These are phyloP conservation scores for Fusarium sp. DNA, from an alignment of 2,329 filamentous ascomycete species.

Conservation along the genomic window DNA sequence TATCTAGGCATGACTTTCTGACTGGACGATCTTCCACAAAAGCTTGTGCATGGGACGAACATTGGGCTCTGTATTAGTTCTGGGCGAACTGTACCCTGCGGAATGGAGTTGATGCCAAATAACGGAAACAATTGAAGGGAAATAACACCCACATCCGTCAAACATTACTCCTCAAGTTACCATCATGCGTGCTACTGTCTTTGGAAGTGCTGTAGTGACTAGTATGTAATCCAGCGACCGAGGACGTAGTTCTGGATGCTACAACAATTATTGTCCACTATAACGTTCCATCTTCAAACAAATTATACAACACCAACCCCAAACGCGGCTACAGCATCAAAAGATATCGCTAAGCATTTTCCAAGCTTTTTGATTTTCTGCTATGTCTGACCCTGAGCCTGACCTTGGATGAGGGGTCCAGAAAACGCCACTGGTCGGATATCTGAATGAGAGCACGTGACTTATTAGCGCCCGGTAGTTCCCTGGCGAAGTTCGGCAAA, in stretches of 20 bases:
- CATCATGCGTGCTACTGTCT: slow-evolving; percentile 4
- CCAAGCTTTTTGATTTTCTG: slow-evolving; percentile 3
- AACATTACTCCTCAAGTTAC: slow-evolving; percentile 3
- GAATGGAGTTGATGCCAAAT: slow-evolving; percentile 51
- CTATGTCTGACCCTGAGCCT: not conserved
- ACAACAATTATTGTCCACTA: not conserved
- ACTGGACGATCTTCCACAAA: slow-evolving; percentile 45
- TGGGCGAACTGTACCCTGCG: slow-evolving; percentile 43
- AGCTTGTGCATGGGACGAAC: slow-evolving; percentile 49
- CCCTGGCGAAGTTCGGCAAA: slow-evolving; percentile 62
- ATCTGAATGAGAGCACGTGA: slow-evolving; percentile 54
- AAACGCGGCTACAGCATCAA: not conserved
- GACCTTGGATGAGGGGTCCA: slow-evolving; percentile 46
- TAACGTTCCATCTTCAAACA: not conserved
- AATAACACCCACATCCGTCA: slow-evolving; percentile 41
- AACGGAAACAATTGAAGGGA: slow-evolving; percentile 50
- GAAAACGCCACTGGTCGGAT: slow-evolving; percentile 36
- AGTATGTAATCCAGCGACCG: not conserved
- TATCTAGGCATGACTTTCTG: slow-evolving; percentile 68
- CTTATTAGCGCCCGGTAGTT: slow-evolving; percentile 47
- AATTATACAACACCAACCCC: no score
- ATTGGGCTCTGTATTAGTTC: slow-evolving; percentile 53
- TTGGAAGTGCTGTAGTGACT: not conserved
- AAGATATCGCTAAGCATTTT: not conserved
- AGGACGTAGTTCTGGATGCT: not conserved